Conservation (phyloP, 495 filamentous ascomycete species). For the Aspergillus campestris region DNA sequence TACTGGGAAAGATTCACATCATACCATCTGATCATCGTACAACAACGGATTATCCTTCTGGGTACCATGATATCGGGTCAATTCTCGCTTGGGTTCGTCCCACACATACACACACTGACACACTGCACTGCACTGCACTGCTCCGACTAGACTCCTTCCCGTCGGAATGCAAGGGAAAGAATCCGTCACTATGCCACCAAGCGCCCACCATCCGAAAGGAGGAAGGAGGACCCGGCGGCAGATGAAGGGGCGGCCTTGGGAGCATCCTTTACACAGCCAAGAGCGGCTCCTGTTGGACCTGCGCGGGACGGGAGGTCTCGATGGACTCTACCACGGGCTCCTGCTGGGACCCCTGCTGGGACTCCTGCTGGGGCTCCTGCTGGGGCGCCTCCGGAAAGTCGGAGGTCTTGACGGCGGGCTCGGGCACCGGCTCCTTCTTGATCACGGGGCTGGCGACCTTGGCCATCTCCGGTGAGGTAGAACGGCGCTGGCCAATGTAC, state of each 20-base stretch:
- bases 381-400: slow-evolving; percentile 64
- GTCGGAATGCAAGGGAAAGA: too few relatives aligned
- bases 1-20: slow-evolving; percentile 1
- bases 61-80: slow-evolving; percentile 3
- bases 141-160: too few relatives aligned
- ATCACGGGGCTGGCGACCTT: slow-evolving; percentile 25
- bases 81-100: slow-evolving; percentile 1
- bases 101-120: slow-evolving; percentile 2
- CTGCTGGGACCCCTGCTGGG: too few relatives aligned
- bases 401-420: slow-evolving; percentile 27
- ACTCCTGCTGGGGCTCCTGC: slow-evolving; percentile 42
- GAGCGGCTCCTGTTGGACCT: slow-evolving; percentile 26
- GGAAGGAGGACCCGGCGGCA: neutral
- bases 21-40: slow-evolving; percentile 17
- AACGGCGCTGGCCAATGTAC: slow-evolving; percentile 50
- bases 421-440: slow-evolving; percentile 50
- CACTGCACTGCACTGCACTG: too few relatives aligned
- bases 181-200: too few relatives aligned
- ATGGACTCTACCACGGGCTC: slow-evolving; percentile 30
- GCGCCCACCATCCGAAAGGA: slow-evolving; percentile 1
- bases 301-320: slow-evolving; percentile 15
- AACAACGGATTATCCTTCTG: slow-evolving; percentile 3
- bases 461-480: slow-evolving; percentile 38
- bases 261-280: slow-evolving; percentile 22
- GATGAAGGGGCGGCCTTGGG: neutral